These are phyloP conservation scores for Solanum paucissectum DNA, from an alignment of 257 asterid genomes.

Conservation along the genomic window DNA sequence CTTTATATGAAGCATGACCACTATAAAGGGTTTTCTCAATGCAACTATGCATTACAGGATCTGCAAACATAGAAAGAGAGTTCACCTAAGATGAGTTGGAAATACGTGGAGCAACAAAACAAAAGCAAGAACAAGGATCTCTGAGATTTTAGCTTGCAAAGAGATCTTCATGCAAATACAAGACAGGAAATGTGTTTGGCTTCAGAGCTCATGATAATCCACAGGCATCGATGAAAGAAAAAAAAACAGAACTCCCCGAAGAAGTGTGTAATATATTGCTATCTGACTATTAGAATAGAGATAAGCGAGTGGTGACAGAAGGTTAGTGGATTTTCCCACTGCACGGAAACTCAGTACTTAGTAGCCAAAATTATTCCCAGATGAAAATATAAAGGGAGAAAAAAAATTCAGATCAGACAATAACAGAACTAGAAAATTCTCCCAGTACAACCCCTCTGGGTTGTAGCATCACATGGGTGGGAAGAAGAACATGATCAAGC, in stretches of 20 bases:
- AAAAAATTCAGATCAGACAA: background rate
- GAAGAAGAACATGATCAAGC: background rate
- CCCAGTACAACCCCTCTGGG: background rate
- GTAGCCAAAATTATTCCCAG: background rate
- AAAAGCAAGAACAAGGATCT: background rate
- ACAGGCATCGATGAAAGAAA: background rate
- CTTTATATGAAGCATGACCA: constrained; percentile 79
- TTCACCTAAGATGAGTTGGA: background rate
- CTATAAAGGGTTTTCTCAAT: constrained; percentile 54
- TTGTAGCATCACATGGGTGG: background rate
- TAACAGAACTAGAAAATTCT: background rate
- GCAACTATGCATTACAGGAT: constrained; percentile 64
- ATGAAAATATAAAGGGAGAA: background rate
- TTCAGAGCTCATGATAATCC: background rate
- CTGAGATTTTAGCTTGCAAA: background rate
- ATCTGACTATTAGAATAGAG: background rate
- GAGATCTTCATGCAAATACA: background rate
- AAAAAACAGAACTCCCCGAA: background rate
- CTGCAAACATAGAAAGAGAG: constrained; percentile 29
- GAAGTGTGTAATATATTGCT: background rate
- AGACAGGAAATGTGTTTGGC: background rate
- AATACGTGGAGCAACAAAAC: background rate
- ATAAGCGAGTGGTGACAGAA: background rate
- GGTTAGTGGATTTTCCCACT: background rate
- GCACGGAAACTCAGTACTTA: background rate